phyloP scores from a whole-genome alignment of 2,329 filamentous ascomycete genomes.

The Phaeosphaeriaceae sp. region DNA sequence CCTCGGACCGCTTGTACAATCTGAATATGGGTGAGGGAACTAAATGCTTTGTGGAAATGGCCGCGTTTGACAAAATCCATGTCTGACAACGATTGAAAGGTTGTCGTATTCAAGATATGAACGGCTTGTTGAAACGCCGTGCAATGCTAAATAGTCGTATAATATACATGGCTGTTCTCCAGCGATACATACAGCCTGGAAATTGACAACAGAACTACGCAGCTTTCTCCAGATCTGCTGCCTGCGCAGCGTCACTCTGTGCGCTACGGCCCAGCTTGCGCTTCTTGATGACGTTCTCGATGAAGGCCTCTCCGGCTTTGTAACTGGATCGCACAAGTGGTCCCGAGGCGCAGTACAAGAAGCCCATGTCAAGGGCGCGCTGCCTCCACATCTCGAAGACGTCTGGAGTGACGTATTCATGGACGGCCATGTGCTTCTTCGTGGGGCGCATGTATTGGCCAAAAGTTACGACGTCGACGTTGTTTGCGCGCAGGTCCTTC shows the following conservation, averaged over 20 bases:
- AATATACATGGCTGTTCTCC: not conserved
- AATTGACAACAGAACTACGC: not conserved
- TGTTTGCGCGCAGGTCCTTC: slow-evolving; percentile 76
- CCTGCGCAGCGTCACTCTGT: slow-evolving; percentile 14
- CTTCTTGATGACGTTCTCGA: slow-evolving; percentile 96
- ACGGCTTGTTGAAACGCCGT: slow-evolving; percentile 1
- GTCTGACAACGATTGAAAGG: no score
- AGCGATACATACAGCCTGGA: not conserved
- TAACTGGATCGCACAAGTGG: slow-evolving; percentile 94
- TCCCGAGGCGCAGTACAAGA: slow-evolving; percentile 94
- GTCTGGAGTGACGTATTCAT: slow-evolving; percentile 91
- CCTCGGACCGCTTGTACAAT: no score
- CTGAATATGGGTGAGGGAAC: no score
- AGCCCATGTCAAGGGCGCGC: slow-evolving; percentile 91
- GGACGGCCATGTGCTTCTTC: slow-evolving; percentile 95
- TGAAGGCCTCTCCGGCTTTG: slow-evolving; percentile 98
- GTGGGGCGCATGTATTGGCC: slow-evolving; percentile 99
- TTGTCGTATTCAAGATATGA: no score
- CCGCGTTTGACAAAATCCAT: no score
- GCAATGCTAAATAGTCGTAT: not conserved
- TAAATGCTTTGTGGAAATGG: no score
- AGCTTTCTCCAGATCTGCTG: not conserved
- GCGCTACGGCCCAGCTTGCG: slow-evolving; percentile 23
- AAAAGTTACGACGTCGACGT: slow-evolving; percentile 96
- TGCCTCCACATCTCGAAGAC: slow-evolving; percentile 91